These are phyloP conservation scores for Aspergillus saccharolyticus DNA, from an alignment of 495 filamentous ascomycete genomes.

Conservation along the genomic window DNA sequence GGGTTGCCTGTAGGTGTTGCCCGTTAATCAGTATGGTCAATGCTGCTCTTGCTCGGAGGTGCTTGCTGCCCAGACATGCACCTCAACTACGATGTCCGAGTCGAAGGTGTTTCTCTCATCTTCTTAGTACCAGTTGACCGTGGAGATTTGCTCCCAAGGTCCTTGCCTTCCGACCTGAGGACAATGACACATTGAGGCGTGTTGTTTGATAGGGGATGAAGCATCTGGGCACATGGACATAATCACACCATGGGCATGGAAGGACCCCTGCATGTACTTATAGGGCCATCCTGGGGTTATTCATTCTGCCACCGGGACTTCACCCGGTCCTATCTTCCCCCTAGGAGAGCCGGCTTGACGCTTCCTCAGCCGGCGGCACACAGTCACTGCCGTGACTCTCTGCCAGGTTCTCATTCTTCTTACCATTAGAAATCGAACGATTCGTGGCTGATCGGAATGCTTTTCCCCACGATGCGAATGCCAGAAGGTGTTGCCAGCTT, in stretches of 20 bases:
- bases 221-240: no score
- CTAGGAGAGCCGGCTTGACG: not conserved
- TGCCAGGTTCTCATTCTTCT: not conserved
- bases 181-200: no score
- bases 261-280: not conserved
- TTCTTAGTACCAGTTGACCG: no score
- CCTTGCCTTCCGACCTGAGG: no score
- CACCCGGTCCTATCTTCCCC: not conserved
- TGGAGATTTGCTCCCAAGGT: no score
- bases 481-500: conserved; percentile 11
- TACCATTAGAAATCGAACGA: conserved; percentile 4
- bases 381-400: not conserved
- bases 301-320: not conserved
- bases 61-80: not conserved
- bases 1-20: no score
- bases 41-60: no score
- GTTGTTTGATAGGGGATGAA: no score
- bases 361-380: not conserved
- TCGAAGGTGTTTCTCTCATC: not conserved
- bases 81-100: not conserved
- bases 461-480: conserved; percentile 13
- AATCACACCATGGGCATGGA: not conserved
- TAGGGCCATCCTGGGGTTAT: not conserved
- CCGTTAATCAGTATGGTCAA: no score
- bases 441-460: conserved; percentile 12